These are phyloP conservation scores for Scytalidium sp. DNA, from an alignment of 2,329 filamentous ascomycete species.

Conservation along the genomic window DNA sequence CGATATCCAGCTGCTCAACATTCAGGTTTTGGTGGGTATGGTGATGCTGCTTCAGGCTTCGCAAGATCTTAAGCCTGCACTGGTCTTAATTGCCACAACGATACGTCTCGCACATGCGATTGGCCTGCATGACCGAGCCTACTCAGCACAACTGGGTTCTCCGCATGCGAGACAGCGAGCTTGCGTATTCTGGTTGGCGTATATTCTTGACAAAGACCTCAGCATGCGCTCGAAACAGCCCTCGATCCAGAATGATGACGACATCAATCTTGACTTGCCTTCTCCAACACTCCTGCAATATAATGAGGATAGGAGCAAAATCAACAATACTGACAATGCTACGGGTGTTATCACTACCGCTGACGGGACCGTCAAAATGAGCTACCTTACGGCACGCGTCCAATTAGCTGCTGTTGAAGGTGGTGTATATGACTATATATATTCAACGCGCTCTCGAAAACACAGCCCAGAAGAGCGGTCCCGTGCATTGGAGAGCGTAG, in stretches of 20 bases:
- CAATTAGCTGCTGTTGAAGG: slow-evolving; percentile 20
- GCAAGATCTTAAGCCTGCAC: slow-evolving; percentile 22
- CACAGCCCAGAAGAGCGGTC: slow-evolving; percentile 7
- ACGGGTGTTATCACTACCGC: slow-evolving; percentile 15
- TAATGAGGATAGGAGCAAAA: background rate
- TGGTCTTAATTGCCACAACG: slow-evolving; percentile 25
- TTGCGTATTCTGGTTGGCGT: slow-evolving; percentile 28
- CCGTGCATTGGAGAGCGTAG: slow-evolving; percentile 18
- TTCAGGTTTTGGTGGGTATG: slow-evolving; percentile 28
- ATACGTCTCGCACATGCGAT: slow-evolving; percentile 21
- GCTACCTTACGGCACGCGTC: slow-evolving; percentile 19
- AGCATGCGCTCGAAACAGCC: slow-evolving; percentile 24
- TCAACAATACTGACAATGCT: slow-evolving; percentile 5
- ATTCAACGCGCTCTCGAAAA: slow-evolving; percentile 19
- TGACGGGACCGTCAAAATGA: slow-evolving; percentile 18
- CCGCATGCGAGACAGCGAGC: slow-evolving; percentile 18
- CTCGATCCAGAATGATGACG: slow-evolving; percentile 20
- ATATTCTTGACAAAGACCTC: slow-evolving; percentile 27
- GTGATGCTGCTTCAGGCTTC: slow-evolving; percentile 24
- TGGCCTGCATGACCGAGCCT: slow-evolving; percentile 16
- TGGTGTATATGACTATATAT: slow-evolving; percentile 21
- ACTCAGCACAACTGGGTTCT: slow-evolving; percentile 16
- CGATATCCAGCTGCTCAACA: slow-evolving; percentile 24
- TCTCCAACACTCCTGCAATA: slow-evolving; percentile 5
- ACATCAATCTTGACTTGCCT: slow-evolving; percentile 23